phyloP scores from a whole-genome alignment of 1,284 basidiomycete genomes.

The Cutaneotrichosporon sp. region DNA sequence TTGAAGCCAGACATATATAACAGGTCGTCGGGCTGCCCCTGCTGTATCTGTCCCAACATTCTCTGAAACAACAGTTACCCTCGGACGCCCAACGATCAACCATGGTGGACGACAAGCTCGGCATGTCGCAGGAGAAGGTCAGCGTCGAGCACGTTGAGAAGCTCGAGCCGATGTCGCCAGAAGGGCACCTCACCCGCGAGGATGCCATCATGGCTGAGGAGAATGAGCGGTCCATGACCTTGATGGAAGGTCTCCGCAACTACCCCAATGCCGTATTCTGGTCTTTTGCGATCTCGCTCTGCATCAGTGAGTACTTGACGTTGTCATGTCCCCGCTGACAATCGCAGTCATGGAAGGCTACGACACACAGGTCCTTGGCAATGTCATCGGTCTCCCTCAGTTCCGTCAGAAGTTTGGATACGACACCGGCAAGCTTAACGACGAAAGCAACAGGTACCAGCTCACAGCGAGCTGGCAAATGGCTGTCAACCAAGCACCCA shows the following conservation, averaged over 20 bases:
- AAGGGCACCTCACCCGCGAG: constrained; percentile 1
- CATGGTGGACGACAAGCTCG: too few relatives aligned
- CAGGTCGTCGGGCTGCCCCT: too few relatives aligned
- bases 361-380: constrained; percentile 11
- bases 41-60: too few relatives aligned
- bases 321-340: neutral
- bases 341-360: constrained; percentile 11
- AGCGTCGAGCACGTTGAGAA: neutral
- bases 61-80: too few relatives aligned
- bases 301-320: constrained; percentile 7
- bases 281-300: constrained; percentile 16
- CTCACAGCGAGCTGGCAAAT: constrained; percentile 26
- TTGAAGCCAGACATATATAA: too few relatives aligned
- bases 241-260: constrained; percentile 9
- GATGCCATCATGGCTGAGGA: constrained; percentile 20
- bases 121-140: neutral
- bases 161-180: neutral
- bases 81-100: too few relatives aligned
- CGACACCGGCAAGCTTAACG: neutral
- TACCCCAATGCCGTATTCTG: constrained; percentile 20
- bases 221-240: constrained; percentile 7
- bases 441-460: constrained; percentile 17
- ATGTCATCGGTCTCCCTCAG: constrained; percentile 9
- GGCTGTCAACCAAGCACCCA: constrained; percentile 18
- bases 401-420: constrained; percentile 16